Base-by-base conservation (phyloP, 345 rosid species). In the Erodium maritimum region DNA sequence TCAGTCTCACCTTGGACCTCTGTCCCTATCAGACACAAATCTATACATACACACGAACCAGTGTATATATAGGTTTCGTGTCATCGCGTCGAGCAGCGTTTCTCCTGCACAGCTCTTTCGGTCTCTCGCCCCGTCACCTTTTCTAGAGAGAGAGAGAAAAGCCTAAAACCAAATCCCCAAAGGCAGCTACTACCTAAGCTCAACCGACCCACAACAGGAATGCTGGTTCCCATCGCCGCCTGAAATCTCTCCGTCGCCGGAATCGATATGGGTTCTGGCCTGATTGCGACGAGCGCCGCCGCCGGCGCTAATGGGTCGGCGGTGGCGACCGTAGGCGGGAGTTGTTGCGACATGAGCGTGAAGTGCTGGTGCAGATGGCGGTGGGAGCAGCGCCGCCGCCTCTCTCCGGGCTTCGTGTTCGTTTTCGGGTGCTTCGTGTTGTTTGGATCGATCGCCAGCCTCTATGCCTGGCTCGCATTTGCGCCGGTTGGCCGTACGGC, bases 381-480 rank as follows among this genome's bases (percentile, higher is more conserved):
- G 69, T 68, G 74, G 68, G 69, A 60, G 17, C 62, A 75, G 23
- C 62, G 75, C 16, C 76, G 75, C 61, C 42, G 68, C 14, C 16
- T 73, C n/a, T 71, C 80, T n/a, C 65, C 86, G n/a, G 85, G 77
- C 51, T 68, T 71, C 48, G 55, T 69, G 29, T 87, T 85, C 67
- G 70, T 84, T 58, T 61, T 73, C 54, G 68, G 81, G 2, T 82
- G 82, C 58, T 82, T 85, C 56, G 77, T 77, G 11, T 61, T 84
- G 50, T 79, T 87, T 58, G 87, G 80, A 20, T 72, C 85, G 34
- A 79, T 87, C 45, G 95, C 88, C 19, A 55, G 71, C 64, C 34
- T 79, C 24, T 89, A 82, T 64, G 81, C 74, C 0, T 82, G 97
- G 91, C 24, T 85, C 1, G 63, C 67, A 24, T 78, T 83, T 63